Evolutionary conservation across 768 basidiomycete genomes (phyloP), one percentile per base, ranked within the genome.

Genomic region (Porphyrellus cyaneotinctus): DNA sequence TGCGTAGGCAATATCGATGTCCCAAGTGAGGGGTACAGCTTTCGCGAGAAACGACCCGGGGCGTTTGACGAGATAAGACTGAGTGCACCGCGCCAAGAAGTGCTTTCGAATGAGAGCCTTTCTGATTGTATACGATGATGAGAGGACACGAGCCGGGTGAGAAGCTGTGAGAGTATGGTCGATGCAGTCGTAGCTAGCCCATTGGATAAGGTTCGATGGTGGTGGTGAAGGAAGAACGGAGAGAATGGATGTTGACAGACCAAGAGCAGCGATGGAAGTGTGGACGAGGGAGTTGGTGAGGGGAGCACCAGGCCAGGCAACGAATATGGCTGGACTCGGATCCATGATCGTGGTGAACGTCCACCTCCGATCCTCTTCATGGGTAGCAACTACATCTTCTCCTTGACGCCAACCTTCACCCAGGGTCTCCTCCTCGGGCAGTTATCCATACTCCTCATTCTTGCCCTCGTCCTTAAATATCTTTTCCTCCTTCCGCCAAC

Each of bases 91-190:
- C 5, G 92, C 86, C 3, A 99, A 77, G 65, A 87, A 94, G 64
- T 97, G 92, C 69, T 98, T 98, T 49, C 97, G 82, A 57, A 98
- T 98, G 49, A 99, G 77, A 32, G 88, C 86, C 69, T 98, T 97
- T 54, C 95, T 81, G 64, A 95, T 92, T 14, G 83, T 86, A 65
- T 94, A 95, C 32, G 85, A 86, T 10, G 90, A 95, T 0, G 91
- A 80, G 31, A 94, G 77, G 33, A 84, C 78, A 18, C 64, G 61
- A 22, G 73, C 60, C 12, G 78, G 78, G 39, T 78, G 64, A 9
- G 72, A 60, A 56, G 82, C 78, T 11, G 85, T 85, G 26, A 85
- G 77, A 58, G 83, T 81, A 56, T 95, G 93, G 57, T 89, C 83
- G 51, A 95, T 80, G 38, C 76, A 78, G 64, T 97, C 94, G 74